These are phyloP conservation scores for Thielaviopsis punctulata DNA, from an alignment of 2,329 filamentous ascomycete genomes.

Conservation along the genomic window DNA sequence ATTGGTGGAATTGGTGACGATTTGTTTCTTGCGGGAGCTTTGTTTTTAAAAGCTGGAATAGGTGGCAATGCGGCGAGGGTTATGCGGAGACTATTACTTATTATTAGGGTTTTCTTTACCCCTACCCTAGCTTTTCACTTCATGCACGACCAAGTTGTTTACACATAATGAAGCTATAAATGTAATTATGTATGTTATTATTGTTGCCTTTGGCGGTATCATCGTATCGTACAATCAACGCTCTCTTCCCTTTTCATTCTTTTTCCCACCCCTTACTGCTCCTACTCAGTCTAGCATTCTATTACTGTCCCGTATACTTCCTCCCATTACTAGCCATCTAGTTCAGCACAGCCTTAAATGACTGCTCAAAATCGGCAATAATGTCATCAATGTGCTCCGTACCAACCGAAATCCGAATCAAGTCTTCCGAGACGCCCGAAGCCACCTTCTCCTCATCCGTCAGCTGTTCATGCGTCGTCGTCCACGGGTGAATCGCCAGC, in stretches of 20 bases:
- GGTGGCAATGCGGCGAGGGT: background rate
- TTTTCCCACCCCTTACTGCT: too few species aligned
- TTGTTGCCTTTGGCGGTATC: too few species aligned
- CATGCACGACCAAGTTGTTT: too few species aligned
- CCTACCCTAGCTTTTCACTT: too few species aligned
- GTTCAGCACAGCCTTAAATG: conserved; percentile 44
- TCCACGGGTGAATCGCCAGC: conserved; percentile 87
- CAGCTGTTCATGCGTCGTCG: conserved; percentile 86
- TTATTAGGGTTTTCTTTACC: background rate
- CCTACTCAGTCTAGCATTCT: background rate
- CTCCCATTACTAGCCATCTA: conserved; percentile 17
- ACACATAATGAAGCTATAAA: too few species aligned
- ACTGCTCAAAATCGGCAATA: conserved; percentile 86
- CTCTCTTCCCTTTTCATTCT: too few species aligned
- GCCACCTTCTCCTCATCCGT: conserved; percentile 60
- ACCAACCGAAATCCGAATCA: conserved; percentile 88
- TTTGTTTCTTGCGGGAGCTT: background rate
- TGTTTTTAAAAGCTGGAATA: background rate
- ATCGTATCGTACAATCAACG: too few species aligned
- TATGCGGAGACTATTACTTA: background rate
- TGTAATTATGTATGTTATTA: too few species aligned
- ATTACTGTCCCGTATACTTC: background rate
- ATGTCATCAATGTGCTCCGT: conserved; percentile 97
- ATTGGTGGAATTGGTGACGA: background rate
- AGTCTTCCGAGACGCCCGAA: conserved; percentile 63